Conservation (phyloP, 192 early-diverging fungal species). For the Dispira parvispora region DNA sequence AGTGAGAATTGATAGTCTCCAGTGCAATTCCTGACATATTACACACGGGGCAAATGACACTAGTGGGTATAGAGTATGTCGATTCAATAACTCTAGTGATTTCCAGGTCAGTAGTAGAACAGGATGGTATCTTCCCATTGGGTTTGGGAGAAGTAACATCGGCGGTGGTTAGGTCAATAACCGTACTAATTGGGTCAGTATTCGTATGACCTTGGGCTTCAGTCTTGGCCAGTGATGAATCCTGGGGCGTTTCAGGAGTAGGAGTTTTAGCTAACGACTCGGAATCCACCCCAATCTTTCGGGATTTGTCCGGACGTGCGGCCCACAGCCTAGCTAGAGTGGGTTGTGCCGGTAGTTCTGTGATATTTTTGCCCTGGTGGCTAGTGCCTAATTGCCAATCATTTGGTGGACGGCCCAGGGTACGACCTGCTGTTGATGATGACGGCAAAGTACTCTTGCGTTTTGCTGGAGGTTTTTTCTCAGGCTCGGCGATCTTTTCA, state of each 20-base stretch:
- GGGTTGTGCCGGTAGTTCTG: not conserved
- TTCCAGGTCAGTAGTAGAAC: not conserved
- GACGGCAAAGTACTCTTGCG: not conserved
- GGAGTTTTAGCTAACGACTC: no score
- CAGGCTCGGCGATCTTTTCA: conserved; percentile 39
- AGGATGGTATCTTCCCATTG: not conserved
- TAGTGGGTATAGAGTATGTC: no score
- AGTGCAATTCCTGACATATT: not conserved
- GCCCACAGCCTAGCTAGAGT: not conserved
- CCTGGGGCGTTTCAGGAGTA: no score
- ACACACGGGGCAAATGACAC: not conserved
- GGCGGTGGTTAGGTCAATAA: not conserved
- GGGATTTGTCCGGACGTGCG: no score
- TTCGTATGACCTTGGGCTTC: not conserved
- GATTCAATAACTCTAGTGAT: not conserved
- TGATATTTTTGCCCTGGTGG: not conserved
- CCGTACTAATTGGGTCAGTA: not conserved
- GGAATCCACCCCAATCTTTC: no score
- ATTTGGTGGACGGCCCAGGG: not conserved
- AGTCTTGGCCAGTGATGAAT: no score
- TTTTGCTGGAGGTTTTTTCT: no score
- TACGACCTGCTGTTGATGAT: not conserved
- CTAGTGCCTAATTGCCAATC: not conserved
- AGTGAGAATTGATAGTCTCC: not conserved
- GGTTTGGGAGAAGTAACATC: not conserved